These are phyloP conservation scores for Cnidoscolus chayamansa DNA, from an alignment of 441 rosid genomes.

Conservation along the genomic window DNA sequence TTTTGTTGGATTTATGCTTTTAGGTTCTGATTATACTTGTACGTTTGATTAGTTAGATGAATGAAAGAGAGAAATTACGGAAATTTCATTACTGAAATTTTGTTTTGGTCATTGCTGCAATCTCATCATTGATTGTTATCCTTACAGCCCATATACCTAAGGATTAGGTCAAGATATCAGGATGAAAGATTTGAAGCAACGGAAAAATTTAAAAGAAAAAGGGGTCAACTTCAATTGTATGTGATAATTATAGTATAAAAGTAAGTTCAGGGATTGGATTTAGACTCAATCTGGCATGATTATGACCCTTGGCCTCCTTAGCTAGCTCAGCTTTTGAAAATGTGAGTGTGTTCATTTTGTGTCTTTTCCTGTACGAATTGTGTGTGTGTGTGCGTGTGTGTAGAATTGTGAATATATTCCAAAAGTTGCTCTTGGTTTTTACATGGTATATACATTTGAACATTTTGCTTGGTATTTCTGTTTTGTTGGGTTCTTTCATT, in stretches of 20 bases:
- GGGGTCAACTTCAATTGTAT: neutral
- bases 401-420: neutral
- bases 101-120: too few relatives aligned
- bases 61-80: neutral
- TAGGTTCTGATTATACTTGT: neutral
- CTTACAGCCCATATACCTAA: neutral
- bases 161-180: constrained; percentile 15
- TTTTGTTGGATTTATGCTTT: neutral
- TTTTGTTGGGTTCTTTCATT: neutral
- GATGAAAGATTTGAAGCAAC: constrained; percentile 11
- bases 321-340: constrained; percentile 9
- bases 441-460: neutral
- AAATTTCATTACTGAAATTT: too few relatives aligned
- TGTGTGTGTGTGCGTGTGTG: too few relatives aligned
- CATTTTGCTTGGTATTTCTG: neutral
- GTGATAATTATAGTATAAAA: neutral
- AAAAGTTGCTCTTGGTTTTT: neutral
- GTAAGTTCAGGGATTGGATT: neutral
- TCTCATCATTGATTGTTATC: neutral
- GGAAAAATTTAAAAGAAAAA: neutral
- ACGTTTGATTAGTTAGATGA: neutral
- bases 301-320: neutral
- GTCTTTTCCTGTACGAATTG: neutral
- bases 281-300: constrained; percentile 1
- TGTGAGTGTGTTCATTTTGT: neutral